phyloP scores from a whole-genome alignment of 2,329 filamentous ascomycete genomes.

The Aspergillus transmontanensis region DNA sequence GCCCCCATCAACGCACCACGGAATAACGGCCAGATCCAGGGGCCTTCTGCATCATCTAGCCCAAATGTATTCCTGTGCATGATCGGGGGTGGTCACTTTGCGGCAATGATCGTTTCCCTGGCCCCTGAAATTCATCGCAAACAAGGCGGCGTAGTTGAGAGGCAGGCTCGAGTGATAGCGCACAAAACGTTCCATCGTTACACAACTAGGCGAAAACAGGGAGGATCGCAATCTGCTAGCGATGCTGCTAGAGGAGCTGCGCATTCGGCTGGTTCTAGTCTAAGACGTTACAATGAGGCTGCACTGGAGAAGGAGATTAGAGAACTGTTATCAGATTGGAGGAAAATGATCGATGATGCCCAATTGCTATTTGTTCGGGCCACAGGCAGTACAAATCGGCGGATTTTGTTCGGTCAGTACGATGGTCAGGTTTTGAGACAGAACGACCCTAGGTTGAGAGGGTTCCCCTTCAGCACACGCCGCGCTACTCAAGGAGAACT shows the following conservation, averaged over 20 bases:
- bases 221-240: slow-evolving; percentile 90
- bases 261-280: slow-evolving; percentile 85
- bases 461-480: slow-evolving; percentile 91
- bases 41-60: slow-evolving; percentile 55
- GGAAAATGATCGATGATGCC: slow-evolving; percentile 76
- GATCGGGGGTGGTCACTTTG: slow-evolving; percentile 97
- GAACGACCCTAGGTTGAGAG: slow-evolving; percentile 77
- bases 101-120: slow-evolving; percentile 90
- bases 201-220: slow-evolving; percentile 93
- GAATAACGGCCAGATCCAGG: slow-evolving; percentile 38
- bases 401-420: slow-evolving; percentile 87
- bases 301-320: slow-evolving; percentile 88
- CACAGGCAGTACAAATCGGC: slow-evolving; percentile 80
- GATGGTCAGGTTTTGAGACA: slow-evolving; percentile 80
- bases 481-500: slow-evolving; percentile 91
- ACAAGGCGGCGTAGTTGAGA: slow-evolving; percentile 70
- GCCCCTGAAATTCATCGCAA: slow-evolving; percentile 76
- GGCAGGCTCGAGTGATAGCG: slow-evolving; percentile 83
- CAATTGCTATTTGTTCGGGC: slow-evolving; percentile 88
- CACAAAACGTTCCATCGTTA: slow-evolving; percentile 99
- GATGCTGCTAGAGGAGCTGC: slow-evolving; percentile 92
- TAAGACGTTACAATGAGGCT: slow-evolving; percentile 92
- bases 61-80: slow-evolving; percentile 96
- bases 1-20: slow-evolving; percentile 55
- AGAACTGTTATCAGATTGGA: slow-evolving; percentile 80